phyloP scores from a whole-genome alignment of 768 basidiomycete species.

The Exsudoporus frostii region DNA sequence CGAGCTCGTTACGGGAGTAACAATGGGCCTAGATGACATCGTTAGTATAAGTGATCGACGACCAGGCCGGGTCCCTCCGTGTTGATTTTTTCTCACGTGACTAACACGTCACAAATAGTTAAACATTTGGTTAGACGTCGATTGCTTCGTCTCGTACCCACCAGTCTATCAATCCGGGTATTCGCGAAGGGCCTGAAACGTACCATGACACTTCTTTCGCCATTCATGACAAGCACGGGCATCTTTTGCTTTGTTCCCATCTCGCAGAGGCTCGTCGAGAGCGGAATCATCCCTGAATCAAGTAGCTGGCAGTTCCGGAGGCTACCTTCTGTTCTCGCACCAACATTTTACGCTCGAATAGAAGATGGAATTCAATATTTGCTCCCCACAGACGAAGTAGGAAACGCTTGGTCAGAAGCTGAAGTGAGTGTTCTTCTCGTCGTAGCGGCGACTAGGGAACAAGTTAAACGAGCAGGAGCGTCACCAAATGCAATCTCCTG shows the following conservation, averaged over 20 bases:
- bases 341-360: neutral
- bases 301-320: slow-evolving; percentile 3
- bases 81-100: slow-evolving; percentile 28
- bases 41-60: neutral
- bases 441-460: neutral
- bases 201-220: slow-evolving; percentile 21
- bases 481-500: neutral
- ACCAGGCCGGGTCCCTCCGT: neutral
- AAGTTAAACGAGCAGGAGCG: neutral
- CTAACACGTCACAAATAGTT: slow-evolving; percentile 3
- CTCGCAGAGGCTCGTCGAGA: slow-evolving; percentile 23
- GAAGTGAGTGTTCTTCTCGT: slow-evolving; percentile 6
- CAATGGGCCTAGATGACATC: slow-evolving; percentile 41
- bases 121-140: too few relatives aligned
- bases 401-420: neutral
- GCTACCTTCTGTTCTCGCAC: neutral
- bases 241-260: slow-evolving; percentile 28
- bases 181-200: neutral
- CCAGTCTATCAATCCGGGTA: neutral
- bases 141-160: neutral
- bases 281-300: slow-evolving; percentile 16
- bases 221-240: slow-evolving; percentile 23
- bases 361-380: neutral
- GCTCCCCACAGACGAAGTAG: neutral
- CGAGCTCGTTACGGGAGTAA: slow-evolving; percentile 50